A percentile compares a stretch with the other conserved stretches of the same genome.
phyloP scores from a whole-genome alignment of 352 stramenopile genomes.

The Phytophthora pluvialis region DNA sequence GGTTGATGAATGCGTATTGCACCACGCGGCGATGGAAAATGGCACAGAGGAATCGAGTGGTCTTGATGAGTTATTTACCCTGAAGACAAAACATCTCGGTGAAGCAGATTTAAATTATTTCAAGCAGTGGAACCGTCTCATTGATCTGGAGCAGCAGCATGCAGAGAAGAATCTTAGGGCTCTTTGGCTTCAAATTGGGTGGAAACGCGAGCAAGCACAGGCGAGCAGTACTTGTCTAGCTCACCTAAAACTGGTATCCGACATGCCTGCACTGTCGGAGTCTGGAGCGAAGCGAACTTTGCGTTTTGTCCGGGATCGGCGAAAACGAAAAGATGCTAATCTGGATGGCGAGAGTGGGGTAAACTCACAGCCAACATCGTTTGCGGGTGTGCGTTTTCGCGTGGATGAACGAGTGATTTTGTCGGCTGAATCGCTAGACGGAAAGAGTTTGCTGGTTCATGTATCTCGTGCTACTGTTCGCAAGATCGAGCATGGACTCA shows the following conservation, averaged over 20 bases:
- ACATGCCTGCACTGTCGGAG: slow-evolving; percentile 41
- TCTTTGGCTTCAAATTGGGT: slow-evolving; percentile 71
- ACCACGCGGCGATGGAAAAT: slow-evolving; percentile 82
- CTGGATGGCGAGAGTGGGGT: neutral
- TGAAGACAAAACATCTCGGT: slow-evolving; percentile 60
- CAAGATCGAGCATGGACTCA: slow-evolving; percentile 49
- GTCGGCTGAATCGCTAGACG: slow-evolving; percentile 74
- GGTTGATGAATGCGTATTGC: slow-evolving; percentile 83
- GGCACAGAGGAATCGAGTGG: slow-evolving; percentile 70
- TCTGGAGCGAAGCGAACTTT: slow-evolving; percentile 50
- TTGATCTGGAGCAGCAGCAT: slow-evolving; percentile 81
- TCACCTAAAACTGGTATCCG: slow-evolving; percentile 52
- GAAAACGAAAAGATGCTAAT: slow-evolving; percentile 25
- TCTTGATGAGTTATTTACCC: slow-evolving; percentile 70
- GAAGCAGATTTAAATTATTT: slow-evolving; percentile 72
- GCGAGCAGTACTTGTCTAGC: slow-evolving; percentile 64
- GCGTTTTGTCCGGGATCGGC: slow-evolving; percentile 57
- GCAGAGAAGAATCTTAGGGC: slow-evolving; percentile 70
- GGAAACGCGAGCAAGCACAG: slow-evolving; percentile 59
- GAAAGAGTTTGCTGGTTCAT: slow-evolving; percentile 68
- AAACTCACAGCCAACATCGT: slow-evolving; percentile 37
- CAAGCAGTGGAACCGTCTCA: slow-evolving; percentile 70
- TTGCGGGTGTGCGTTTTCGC: slow-evolving; percentile 65
- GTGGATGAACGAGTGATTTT: slow-evolving; percentile 79
- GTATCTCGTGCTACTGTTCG: slow-evolving; percentile 58